These are phyloP conservation scores for Syzygium grande DNA, from an alignment of 345 rosid species.

Conservation along the genomic window DNA sequence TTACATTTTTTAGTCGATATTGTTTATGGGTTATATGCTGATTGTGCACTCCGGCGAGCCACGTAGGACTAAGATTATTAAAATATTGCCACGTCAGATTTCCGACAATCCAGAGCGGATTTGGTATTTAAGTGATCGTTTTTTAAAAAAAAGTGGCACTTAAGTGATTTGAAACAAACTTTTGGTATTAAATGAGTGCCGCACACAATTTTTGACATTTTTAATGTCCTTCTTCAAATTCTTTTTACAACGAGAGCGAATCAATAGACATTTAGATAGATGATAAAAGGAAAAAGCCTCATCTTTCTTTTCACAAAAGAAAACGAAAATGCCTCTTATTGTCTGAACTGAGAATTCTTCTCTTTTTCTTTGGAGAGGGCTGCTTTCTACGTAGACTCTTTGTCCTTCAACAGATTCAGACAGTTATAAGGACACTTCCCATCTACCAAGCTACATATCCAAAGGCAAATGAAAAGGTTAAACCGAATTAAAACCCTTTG, in stretches of 20 bases:
- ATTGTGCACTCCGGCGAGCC: too few relatives aligned
- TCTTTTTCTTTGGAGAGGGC: constrained; percentile 45
- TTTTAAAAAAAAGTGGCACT: too few relatives aligned
- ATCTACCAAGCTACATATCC: not conserved
- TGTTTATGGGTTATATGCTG: too few relatives aligned
- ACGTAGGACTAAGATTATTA: too few relatives aligned
- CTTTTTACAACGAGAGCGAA: not conserved
- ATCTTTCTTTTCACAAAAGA: constrained; percentile 35
- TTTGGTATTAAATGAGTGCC: too few relatives aligned
- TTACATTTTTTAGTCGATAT: too few relatives aligned
- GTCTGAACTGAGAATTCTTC: constrained; percentile 1
- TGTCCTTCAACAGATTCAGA: constrained; percentile 2
- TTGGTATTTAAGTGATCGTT: too few relatives aligned
- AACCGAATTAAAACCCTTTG: not conserved
- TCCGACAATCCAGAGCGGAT: too few relatives aligned
- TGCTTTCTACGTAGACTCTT: constrained; percentile 1
- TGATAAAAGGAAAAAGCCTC: constrained; percentile 19
- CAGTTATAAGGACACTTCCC: constrained; percentile 6
- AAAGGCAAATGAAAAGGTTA: not conserved
- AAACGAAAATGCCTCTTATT: not conserved
- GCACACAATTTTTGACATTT: too few relatives aligned
- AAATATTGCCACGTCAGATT: too few relatives aligned
- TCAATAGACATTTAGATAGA: not conserved
- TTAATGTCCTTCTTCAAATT: too few relatives aligned
- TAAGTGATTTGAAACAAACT: too few relatives aligned